Percentiles rank a stretch among this genome's conserved stretches.
These are phyloP conservation scores for Isoetes taiwanensis DNA, from an alignment of 75 land plant genomes.

Conservation along the genomic window DNA sequence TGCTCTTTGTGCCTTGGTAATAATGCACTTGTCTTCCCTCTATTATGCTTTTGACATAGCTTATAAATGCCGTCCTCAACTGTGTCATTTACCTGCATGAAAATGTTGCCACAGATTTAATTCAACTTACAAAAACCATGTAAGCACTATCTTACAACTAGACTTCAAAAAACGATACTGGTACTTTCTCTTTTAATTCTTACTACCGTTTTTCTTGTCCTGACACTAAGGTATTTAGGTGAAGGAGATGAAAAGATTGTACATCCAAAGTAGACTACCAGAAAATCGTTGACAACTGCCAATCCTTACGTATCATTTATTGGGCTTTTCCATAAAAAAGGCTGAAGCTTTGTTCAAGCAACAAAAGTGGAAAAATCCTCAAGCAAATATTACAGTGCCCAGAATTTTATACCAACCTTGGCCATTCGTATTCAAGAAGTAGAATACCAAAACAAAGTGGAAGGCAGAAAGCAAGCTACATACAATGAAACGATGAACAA, in stretches of 20 bases:
- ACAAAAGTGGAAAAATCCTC: neutral
- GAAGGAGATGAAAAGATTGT: too few species aligned
- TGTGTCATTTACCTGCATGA: conserved; percentile 64
- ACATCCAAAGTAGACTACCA: neutral
- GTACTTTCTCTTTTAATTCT: too few species aligned
- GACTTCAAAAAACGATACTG: neutral
- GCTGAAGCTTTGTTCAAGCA: neutral
- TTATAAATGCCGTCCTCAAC: conserved; percentile 91
- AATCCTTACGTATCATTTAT: neutral
- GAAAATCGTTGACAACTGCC: neutral
- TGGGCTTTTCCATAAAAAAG: neutral
- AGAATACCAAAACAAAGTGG: neutral
- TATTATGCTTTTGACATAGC: too few species aligned
- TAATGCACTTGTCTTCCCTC: too few species aligned
- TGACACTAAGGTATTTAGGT: too few species aligned
- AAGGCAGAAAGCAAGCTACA: conserved; percentile 6
- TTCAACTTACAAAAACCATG: neutral
- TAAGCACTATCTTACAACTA: neutral
- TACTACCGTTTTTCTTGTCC: too few species aligned
- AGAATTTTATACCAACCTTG: neutral
- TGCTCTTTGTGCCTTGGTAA: too few species aligned
- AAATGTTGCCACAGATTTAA: neutral
- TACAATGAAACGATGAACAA: conserved; percentile 87
- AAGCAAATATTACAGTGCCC: neutral
- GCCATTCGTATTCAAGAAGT: neutral